phyloP scores from a whole-genome alignment of 2,329 filamentous ascomycete species.

The Alternaria sp. region DNA sequence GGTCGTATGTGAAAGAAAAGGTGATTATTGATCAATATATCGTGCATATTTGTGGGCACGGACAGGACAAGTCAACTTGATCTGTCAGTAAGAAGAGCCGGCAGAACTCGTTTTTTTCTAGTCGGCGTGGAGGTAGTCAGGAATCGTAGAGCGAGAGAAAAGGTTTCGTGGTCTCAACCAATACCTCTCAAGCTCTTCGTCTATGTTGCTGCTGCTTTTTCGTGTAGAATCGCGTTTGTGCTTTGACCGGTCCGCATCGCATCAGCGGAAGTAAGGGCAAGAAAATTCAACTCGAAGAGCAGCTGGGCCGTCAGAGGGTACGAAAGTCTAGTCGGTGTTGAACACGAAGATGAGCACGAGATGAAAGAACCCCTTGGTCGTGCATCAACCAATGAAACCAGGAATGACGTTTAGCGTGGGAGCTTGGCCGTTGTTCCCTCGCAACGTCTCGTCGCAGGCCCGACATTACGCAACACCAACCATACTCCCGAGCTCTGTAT shows the following conservation, averaged over 20 bases:
- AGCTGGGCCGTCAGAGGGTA: neutral
- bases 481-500: constrained; percentile 15
- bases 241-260: neutral
- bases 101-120: neutral
- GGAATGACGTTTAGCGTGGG: constrained; percentile 23
- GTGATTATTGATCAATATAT: neutral
- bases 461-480: constrained; percentile 25
- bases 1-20: neutral
- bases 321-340: neutral
- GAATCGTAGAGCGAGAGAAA: neutral
- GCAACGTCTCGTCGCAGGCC: constrained; percentile 21
- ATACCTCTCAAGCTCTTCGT: neutral
- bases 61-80: neutral
- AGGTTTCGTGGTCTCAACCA: neutral
- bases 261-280: neutral
- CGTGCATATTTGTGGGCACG: neutral
- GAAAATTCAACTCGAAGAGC: neutral
- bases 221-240: neutral
- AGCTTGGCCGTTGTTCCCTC: constrained; percentile 17
- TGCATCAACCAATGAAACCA: constrained; percentile 19
- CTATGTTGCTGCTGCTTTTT: neutral
- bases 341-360: neutral
- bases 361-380: constrained; percentile 10
- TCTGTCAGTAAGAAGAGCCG: neutral
- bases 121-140: neutral